Conservation (phyloP, 306 rosid genomes). For the Macrotyloma uniflorum region DNA sequence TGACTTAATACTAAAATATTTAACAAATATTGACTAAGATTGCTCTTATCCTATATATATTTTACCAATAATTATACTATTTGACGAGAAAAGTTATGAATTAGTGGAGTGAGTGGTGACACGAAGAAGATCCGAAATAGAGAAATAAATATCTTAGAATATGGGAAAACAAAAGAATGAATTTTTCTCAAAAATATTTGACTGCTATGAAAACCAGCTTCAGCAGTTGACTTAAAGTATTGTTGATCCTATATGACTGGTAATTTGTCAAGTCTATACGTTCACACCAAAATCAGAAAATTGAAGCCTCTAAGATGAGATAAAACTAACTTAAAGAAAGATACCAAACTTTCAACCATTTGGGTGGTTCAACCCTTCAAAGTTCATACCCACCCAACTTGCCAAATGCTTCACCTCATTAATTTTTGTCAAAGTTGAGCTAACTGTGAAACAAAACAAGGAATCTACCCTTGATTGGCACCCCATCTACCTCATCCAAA, state of each 20-base stretch:
- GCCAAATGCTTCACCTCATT: background rate
- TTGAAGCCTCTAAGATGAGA: background rate
- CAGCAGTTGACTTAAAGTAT: slow-evolving; percentile 24
- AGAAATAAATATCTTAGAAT: background rate
- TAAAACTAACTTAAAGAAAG: background rate
- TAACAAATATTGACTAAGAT: background rate
- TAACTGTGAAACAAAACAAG: slow-evolving; percentile 39
- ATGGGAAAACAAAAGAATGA: slow-evolving; percentile 5
- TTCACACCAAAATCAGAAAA: slow-evolving; percentile 31
- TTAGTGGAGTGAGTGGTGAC: background rate
- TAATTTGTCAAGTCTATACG: slow-evolving; percentile 44
- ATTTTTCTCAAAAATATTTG: background rate
- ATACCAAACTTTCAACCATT: slow-evolving; percentile 52
- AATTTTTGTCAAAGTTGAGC: slow-evolving; percentile 1
- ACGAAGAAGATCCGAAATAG: background rate
- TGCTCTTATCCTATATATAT: background rate
- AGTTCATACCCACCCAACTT: slow-evolving; percentile 39
- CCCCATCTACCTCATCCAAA: slow-evolving; percentile 43
- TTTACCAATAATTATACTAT: too few relatives aligned
- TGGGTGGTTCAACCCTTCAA: slow-evolving; percentile 67
- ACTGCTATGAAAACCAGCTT: slow-evolving; percentile 13
- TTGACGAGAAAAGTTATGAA: background rate
- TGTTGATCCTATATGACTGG: slow-evolving; percentile 36
- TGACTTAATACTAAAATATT: background rate
- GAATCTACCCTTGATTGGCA: slow-evolving; percentile 48